These are phyloP conservation scores for Cyclanthera cordifolia DNA, from an alignment of 306 rosid genomes.

Conservation along the genomic window DNA sequence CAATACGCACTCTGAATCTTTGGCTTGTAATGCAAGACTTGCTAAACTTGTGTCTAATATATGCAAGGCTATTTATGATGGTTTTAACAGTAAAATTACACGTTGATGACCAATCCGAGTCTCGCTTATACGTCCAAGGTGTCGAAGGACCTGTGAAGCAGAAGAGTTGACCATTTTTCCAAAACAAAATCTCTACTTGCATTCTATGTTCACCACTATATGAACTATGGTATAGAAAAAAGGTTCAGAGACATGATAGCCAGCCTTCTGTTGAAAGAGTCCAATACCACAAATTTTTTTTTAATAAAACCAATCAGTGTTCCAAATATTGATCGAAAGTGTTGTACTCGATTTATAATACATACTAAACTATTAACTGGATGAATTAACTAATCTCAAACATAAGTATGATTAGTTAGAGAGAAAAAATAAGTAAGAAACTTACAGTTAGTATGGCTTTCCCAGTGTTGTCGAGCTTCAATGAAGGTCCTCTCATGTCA, in stretches of 20 bases:
- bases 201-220: neutral
- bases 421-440: neutral
- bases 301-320: conserved; percentile 3
- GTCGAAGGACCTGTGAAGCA: conserved; percentile 75
- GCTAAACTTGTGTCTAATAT: neutral
- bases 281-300: neutral
- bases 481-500: conserved; percentile 72
- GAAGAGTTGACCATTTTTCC: conserved; percentile 1
- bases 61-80: conserved; percentile 24
- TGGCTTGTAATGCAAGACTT: neutral
- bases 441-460: conserved; percentile 75
- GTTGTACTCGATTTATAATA: neutral
- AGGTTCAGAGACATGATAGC: neutral
- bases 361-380: neutral
- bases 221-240: neutral
- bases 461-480: conserved; percentile 87
- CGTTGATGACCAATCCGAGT: conserved; percentile 75
- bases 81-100: conserved; percentile 56
- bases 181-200: neutral
- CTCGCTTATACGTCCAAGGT: conserved; percentile 82
- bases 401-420: neutral
- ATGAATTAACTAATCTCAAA: neutral
- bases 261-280: neutral
- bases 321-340: neutral
- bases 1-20: neutral